These are phyloP conservation scores for Reticulascus tulasneorum DNA, from an alignment of 2,329 filamentous ascomycete species.

Conservation along the genomic window DNA sequence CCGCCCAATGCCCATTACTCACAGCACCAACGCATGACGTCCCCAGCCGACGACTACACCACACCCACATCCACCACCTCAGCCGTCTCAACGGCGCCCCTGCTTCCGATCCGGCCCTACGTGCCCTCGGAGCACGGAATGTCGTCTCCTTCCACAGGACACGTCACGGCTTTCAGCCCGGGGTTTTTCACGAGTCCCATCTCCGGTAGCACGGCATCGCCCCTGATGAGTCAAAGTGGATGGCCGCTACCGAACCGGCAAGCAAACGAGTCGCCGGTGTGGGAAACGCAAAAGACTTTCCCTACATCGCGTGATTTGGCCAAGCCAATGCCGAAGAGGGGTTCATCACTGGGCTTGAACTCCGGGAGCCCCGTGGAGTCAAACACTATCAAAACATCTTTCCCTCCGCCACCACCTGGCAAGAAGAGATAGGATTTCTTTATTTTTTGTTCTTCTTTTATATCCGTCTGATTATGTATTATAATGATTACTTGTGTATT, in stretches of 20 bases:
- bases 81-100: constrained; percentile 26
- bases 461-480: too few species aligned
- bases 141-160: constrained; percentile 13
- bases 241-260: constrained; percentile 9
- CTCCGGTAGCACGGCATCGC: constrained; percentile 10
- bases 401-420: constrained; percentile 33
- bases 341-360: constrained; percentile 7
- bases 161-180: constrained; percentile 6
- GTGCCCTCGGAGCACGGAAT: constrained; percentile 24
- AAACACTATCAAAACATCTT: constrained; percentile 31
- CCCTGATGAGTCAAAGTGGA: constrained; percentile 12
- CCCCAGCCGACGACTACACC: constrained; percentile 13
- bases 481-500: too few species aligned
- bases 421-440: constrained; percentile 9
- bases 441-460: background rate
- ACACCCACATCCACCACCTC: constrained; percentile 30
- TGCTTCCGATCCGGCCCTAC: constrained; percentile 26
- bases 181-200: constrained; percentile 8
- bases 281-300: constrained; percentile 1
- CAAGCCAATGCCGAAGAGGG: constrained; percentile 9
- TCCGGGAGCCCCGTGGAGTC: constrained; percentile 30
- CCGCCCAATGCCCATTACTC: constrained; percentile 11
- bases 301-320: constrained; percentile 2
- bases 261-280: background rate
- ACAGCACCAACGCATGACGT: constrained; percentile 5